Conservation (phyloP, 2,329 filamentous ascomycete species). For the Thelonectria blattea region DNA sequence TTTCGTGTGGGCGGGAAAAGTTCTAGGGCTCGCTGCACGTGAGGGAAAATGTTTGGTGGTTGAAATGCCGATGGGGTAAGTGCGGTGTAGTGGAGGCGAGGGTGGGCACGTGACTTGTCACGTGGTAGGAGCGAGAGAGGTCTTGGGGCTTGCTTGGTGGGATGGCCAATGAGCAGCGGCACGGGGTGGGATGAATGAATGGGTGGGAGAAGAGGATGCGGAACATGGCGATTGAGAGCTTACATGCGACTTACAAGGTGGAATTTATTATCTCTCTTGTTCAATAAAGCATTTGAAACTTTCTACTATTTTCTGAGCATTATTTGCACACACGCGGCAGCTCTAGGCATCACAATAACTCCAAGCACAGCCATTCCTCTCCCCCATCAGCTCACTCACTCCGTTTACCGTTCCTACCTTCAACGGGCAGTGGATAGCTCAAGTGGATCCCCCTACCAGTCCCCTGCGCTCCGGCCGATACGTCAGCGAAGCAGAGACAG, state of each 20-base stretch:
- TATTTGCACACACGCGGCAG: neutral
- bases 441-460: slow-evolving; percentile 32
- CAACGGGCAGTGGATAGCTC: slow-evolving; percentile 25
- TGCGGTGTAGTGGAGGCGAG: slow-evolving; percentile 10
- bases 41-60: slow-evolving; percentile 37
- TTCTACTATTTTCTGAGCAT: neutral
- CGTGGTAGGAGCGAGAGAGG: slow-evolving; percentile 23
- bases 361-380: neutral
- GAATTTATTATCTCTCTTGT: neutral
- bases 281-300: neutral
- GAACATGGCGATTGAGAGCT: neutral
- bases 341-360: slow-evolving; percentile 4
- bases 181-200: neutral
- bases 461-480: slow-evolving; percentile 39
- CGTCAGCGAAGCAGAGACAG: slow-evolving; percentile 39
- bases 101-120: slow-evolving; percentile 29
- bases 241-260: neutral
- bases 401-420: neutral
- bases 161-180: neutral
- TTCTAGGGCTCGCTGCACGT: slow-evolving; percentile 53
- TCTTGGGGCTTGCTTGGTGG: neutral
- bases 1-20: slow-evolving; percentile 53
- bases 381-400: slow-evolving; percentile 9
- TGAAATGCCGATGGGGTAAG: slow-evolving; percentile 30
- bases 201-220: neutral